A percentile compares a stretch with the other conserved stretches of the same genome.
phyloP scores from a whole-genome alignment of 139 green algal genomes.

The Raphidocelis subcapitata region DNA sequence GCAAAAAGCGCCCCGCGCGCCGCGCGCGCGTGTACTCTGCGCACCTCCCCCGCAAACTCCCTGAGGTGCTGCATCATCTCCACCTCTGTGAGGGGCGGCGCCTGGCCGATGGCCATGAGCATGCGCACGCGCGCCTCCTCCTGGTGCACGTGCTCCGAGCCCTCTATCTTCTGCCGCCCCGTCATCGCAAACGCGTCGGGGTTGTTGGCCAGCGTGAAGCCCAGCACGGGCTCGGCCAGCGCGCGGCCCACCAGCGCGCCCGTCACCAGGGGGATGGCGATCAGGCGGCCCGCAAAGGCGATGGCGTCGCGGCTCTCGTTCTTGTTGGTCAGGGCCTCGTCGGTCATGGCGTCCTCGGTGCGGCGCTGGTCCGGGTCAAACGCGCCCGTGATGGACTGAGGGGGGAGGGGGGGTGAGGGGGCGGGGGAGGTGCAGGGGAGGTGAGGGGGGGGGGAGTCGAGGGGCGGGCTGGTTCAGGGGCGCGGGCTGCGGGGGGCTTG shows the following conservation, averaged over 20 bases:
- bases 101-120: conserved; percentile 74
- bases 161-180: conserved; percentile 72
- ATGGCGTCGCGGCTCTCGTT: conserved; percentile 72
- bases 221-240: conserved; percentile 71
- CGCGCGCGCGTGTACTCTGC: too few species aligned
- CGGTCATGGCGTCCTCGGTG: conserved; percentile 39
- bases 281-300: conserved; percentile 39
- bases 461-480: too few species aligned
- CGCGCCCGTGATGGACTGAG: conserved; percentile 35
- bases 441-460: too few species aligned
- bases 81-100: conserved; percentile 65
- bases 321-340: conserved; percentile 80
- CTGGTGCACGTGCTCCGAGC: conserved; percentile 62
- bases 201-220: conserved; percentile 58
- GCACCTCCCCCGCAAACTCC: conserved; percentile 53
- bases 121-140: conserved; percentile 83
- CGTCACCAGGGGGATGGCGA: conserved; percentile 63
- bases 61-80: conserved; percentile 63
- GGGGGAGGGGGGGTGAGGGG: background rate
- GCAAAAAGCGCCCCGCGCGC: too few species aligned
- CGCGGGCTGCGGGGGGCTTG: too few species aligned
- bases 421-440: too few species aligned
- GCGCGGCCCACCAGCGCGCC: conserved; percentile 62
- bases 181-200: conserved; percentile 70
- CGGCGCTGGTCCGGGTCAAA: conserved; percentile 57